Base-by-base conservation (phyloP, 352 stramenopile species). In the Pythium biforme region DNA sequence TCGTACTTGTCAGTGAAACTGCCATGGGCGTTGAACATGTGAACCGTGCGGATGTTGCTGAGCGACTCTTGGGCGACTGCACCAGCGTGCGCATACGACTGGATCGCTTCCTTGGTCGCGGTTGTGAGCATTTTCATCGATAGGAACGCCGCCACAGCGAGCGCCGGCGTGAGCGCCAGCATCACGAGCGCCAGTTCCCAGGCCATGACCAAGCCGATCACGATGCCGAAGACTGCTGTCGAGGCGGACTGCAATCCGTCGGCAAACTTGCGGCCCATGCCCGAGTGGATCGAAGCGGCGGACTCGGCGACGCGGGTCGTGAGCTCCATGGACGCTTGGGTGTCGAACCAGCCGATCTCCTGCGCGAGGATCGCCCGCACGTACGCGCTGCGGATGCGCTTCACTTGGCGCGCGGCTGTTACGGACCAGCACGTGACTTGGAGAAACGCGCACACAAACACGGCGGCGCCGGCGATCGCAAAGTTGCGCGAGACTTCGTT, bases 1-100 rank as follows among this genome's bases (percentile, higher is more conserved):
- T 85, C 66, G 55, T 92, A 94, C 55, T 92, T 90, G 37, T 19
- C 25, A 15, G 77, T 64, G 40, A 92, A 87, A 27, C 86, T 69
- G 8, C 69, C 48, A 27, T 89, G 78, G 1, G 83, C 72, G 59
- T 89, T 90, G 72, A 92, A 89, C 73, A 87, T 83, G 74, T 90
- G 76, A 33, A 94, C 83, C 37, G 37, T 43, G 14, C 37, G 47
- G 31, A 54, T 27, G 46, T 59, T 93, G 46, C 76, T 72, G 26
- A 93, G 68, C 1, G 78, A 68, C 40, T 94, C 86, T 51, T 95
- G 81, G 1, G 82, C 82, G n/a, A 94, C 59, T 0, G 81, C 76
- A 26, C 84, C 85, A 26, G 81, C 84, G 48, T 90, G 71, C 17
- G 66, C 75, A 49, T 90, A 90, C 6, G 57, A 60, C 26, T 91